A percentile compares a stretch with the other conserved stretches of the same genome.
These are phyloP conservation scores for Chaetomium fimeti DNA, from an alignment of 495 filamentous ascomycete genomes.

Conservation along the genomic window DNA sequence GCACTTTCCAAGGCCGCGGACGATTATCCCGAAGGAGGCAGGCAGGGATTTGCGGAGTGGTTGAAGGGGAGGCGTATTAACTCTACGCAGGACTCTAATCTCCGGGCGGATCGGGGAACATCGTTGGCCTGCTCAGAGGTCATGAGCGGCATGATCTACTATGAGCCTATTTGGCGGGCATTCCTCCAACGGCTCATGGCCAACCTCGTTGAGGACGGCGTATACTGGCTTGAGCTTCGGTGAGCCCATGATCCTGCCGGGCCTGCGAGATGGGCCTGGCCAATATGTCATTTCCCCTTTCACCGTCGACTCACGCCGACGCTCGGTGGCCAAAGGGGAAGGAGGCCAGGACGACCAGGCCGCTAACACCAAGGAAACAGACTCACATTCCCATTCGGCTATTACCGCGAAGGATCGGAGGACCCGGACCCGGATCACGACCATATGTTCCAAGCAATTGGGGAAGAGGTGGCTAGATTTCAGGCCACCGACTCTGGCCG, in stretches of 20 bases:
- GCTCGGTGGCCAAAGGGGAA: background rate
- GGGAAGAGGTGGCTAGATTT: conserved; percentile 78
- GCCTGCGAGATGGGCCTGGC: conserved; percentile 6
- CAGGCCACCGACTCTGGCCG: conserved; percentile 62
- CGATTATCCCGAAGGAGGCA: conserved; percentile 67
- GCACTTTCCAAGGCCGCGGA: conserved; percentile 64
- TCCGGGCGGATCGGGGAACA: background rate
- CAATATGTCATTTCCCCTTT: conserved; percentile 4
- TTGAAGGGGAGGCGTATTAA: conserved; percentile 70
- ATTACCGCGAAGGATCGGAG: conserved; percentile 58
- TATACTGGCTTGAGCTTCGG: conserved; percentile 75
- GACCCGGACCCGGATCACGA: conserved; percentile 59
- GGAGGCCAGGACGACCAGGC: background rate
- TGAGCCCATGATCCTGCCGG: conserved; percentile 24
- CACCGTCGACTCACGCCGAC: background rate
- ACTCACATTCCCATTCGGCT: conserved; percentile 51
- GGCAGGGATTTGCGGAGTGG: conserved; percentile 72
- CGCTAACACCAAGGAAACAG: conserved; percentile 5
- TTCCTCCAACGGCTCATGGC: conserved; percentile 68
- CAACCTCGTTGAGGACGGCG: conserved; percentile 69
- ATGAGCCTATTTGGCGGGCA: conserved; percentile 85
- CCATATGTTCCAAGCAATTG: conserved; percentile 66
- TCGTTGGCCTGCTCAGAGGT: conserved; percentile 34
- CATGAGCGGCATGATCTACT: conserved; percentile 70
- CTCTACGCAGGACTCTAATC: conserved; percentile 31